Percentiles rank a stretch among this genome's conserved stretches.
Evolutionary conservation across 2,329 filamentous ascomycete species (phyloP).

Genomic region (Penicillium glabrum): DNA sequence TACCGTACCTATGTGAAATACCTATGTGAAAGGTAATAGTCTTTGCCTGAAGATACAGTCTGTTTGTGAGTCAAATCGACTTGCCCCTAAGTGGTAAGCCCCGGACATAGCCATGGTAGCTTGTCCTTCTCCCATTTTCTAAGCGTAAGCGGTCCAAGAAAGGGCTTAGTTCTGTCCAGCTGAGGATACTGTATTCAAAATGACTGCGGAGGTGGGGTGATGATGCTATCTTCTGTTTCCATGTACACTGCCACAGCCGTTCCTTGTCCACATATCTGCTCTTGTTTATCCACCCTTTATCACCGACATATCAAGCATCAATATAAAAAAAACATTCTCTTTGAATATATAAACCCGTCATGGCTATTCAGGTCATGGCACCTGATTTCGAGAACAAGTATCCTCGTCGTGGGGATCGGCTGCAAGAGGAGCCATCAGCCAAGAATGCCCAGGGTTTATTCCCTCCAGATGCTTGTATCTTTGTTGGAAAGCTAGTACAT

Average conservation of each 20-base stretch:
- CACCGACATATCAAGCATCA: not conserved
- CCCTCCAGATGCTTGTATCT: conserved; percentile 37
- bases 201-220: not conserved
- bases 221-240: not conserved
- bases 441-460: conserved; percentile 40
- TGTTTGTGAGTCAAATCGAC: conserved; percentile 9
- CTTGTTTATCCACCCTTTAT: not conserved
- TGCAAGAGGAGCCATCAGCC: conserved; percentile 26
- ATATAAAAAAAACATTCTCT: not conserved
- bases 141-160: not conserved
- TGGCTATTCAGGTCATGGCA: conserved; percentile 2
- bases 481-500: conserved; percentile 39
- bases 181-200: not conserved
- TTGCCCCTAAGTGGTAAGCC: not conserved
- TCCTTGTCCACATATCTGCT: conserved; percentile 7
- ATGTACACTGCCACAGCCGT: not conserved
- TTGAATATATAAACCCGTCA: not conserved
- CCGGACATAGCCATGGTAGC: conserved; percentile 7
- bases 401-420: conserved; percentile 27
- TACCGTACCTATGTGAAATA: not conserved
- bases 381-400: conserved; percentile 2
- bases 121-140: not conserved
- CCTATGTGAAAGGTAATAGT: too few relatives aligned
- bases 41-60: not conserved
- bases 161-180: conserved; percentile 1